Evolutionary conservation across 148 eudicot genomes (phyloP), one percentile per base, ranked within the genome.

Genomic region (Talinum fruticosum): DNA sequence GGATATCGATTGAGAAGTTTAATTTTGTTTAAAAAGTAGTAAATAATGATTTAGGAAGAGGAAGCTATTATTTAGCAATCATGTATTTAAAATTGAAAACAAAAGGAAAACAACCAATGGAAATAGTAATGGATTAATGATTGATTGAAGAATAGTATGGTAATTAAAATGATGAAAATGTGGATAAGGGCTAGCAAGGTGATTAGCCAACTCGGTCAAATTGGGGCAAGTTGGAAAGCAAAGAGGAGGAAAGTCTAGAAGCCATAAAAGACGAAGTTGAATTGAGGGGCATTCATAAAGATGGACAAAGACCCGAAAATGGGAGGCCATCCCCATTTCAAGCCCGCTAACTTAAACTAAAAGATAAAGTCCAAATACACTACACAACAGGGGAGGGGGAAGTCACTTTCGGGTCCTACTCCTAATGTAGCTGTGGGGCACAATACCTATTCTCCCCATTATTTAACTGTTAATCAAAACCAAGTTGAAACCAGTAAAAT

Each of bases 371-470:
- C 64, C 64, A 59, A 59, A n/a, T 59, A 8, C 64, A 59, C 1
- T n/a, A 8, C 26, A 8, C 24, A 3, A 18, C 41, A 38, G 12
- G n/a, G 24, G 36, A 1, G 38, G 12, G n/a, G 24, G 36, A 1
- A 29, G 74, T 77, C 67, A 36, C 74, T 69, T 35, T 77, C 68
- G 79, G 74, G 10, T 64, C 41, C 72, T 32, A 76, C 21, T 64
- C 41, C 72, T 32, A 76, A 13, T 66, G 7, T 59, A 54, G 1
- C 4, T 19, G 5, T 19, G 26, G 12, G 26, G 8, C n/a, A n/a
- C n/a, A n/a, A n/a, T n/a, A n/a, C n/a, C 53, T 15, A 47, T 15
- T 3, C 6, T 47, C 10, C 2, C 18, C 53, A 47, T 47, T 47
- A 47, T 47, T 41, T 10, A 15, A 14, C 54, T 18, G 0, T 49